phyloP scores from a whole-genome alignment of 2,329 filamentous ascomycete genomes.

The Cladosporium sp. region DNA sequence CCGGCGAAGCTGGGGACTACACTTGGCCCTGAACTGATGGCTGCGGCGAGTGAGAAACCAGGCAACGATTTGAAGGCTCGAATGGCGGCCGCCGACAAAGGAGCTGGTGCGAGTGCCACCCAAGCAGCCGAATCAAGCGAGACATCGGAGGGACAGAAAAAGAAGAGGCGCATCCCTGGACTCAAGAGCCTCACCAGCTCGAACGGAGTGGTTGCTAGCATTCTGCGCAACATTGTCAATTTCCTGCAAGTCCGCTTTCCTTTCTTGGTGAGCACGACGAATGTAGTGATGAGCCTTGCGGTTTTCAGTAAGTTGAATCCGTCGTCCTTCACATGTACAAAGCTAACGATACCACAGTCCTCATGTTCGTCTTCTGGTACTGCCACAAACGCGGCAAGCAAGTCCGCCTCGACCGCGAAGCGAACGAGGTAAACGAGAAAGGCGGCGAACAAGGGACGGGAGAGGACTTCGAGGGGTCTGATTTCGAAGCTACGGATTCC shows the following conservation, averaged over 20 bases:
- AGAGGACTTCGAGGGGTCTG: constrained; percentile 15
- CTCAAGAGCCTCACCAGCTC: constrained; percentile 78
- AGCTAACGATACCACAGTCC: constrained; percentile 50
- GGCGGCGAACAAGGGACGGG: constrained; percentile 12
- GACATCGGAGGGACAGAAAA: constrained; percentile 46
- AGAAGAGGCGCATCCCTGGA: constrained; percentile 64
- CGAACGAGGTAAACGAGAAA: constrained; percentile 15
- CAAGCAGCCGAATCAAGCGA: constrained; percentile 14
- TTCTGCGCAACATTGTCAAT: constrained; percentile 86
- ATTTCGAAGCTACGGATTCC: constrained; percentile 13
- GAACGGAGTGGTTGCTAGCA: constrained; percentile 76
- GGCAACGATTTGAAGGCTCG: constrained; percentile 39
- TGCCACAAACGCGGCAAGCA: constrained; percentile 94
- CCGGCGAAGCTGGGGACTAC: constrained; percentile 75
- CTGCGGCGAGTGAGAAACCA: constrained; percentile 68
- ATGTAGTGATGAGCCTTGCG: constrained; percentile 84
- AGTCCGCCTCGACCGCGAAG: constrained; percentile 58
- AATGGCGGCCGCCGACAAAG: constrained; percentile 32
- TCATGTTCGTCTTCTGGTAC: constrained; percentile 96
- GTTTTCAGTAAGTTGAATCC: constrained; percentile 66
- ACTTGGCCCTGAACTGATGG: constrained; percentile 77
- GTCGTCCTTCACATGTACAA: not conserved
- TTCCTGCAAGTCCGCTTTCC: constrained; percentile 86
- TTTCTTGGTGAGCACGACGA: constrained; percentile 78
- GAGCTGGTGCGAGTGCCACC: constrained; percentile 3